Base-by-base conservation (phyloP, 192 early-diverging fungal genomes). In the Podila minutissima region DNA sequence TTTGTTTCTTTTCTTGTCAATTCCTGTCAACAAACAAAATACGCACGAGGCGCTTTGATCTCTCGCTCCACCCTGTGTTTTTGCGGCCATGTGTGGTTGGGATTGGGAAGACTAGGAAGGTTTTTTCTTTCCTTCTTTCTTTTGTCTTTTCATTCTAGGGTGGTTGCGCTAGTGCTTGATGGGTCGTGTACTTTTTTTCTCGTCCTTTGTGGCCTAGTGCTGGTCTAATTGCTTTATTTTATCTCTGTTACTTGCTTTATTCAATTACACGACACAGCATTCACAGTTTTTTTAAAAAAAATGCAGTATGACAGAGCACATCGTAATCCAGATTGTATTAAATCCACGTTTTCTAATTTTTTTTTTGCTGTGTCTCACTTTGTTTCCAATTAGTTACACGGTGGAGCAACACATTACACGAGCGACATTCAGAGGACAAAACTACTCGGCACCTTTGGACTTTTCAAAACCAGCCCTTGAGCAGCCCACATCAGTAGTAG, bases 381-480 rank as follows among this genome's bases (percentile, higher is more conserved):
- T 46, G 13, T 15, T 41, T 46, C 41, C 41, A 22, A 66, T 15
- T 55, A 81, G 77, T 61, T 81, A 81, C 67, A 73, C 77, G 31
- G 67, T 66, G 24, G 77, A 72, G 33, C 77, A 81, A 15, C 77
- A 81, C 62, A 68, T 81, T 51, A 69, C 66, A 13, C 70, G 77
- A 17, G 53, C 77, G 2, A 32, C 72, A 17, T 81, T 65, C 67
- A 81, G 72, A 46, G 77, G 77, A 19, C 77, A 81, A 46, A 81
- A 81, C 58, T 81, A 81, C 63, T 81, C 77, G 65, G 77, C 77
- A 22, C 77, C 77, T 26, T 71, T 81, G 22, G 77, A 81, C 63
- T 81, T 81, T 66, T 81, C 71, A 26, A 72, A 65, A 33, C 50
- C 20, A 7, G 48, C 46, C 20, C n/a, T 33, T 8, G 50, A 75